Percentiles rank a stretch among this genome's conserved stretches.
phyloP scores from a whole-genome alignment of 1,284 basidiomycete species.

The Moniliophthora roreri region DNA sequence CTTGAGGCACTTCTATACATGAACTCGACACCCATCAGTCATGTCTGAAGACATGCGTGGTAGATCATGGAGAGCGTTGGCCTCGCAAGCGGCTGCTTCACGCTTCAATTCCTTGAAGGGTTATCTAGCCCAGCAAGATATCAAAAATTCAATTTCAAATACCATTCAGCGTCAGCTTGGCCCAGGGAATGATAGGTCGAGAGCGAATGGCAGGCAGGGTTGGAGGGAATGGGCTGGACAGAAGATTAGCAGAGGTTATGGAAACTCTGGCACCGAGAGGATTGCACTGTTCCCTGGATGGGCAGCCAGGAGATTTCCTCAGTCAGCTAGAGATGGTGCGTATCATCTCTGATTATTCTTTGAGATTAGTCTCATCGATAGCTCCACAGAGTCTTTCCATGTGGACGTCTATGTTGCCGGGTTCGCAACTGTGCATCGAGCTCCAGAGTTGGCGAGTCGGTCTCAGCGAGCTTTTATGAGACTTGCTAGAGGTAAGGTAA shows the following conservation, averaged over 20 bases:
- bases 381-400: constrained; percentile 52
- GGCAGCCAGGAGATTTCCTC: constrained; percentile 41
- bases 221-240: constrained; percentile 48
- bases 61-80: constrained; percentile 28
- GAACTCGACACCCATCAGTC: constrained; percentile 4
- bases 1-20: too few relatives aligned
- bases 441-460: constrained; percentile 63
- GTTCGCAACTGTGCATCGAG: constrained; percentile 63
- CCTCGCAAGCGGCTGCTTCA: constrained; percentile 27
- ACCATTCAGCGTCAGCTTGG: constrained; percentile 12
- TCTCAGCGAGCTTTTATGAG: constrained; percentile 76
- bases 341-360: constrained; percentile 23
- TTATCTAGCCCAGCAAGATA: constrained; percentile 27
- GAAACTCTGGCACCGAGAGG: constrained; percentile 28
- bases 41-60: constrained; percentile 37
- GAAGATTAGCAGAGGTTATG: constrained; percentile 35
- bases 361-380: not conserved
- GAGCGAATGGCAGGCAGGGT: constrained; percentile 24
- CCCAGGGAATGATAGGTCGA: constrained; percentile 9
- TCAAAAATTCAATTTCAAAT: constrained; percentile 13
- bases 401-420: constrained; percentile 76
- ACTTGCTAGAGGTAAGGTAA: constrained; percentile 69
- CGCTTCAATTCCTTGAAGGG: constrained; percentile 31
- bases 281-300: constrained; percentile 54
- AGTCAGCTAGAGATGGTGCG: constrained; percentile 11